A percentile compares a stretch with the other conserved stretches of the same genome.
Conservation (phyloP, 208 protist species). For the Blastocrithidia nonstop region DNA sequence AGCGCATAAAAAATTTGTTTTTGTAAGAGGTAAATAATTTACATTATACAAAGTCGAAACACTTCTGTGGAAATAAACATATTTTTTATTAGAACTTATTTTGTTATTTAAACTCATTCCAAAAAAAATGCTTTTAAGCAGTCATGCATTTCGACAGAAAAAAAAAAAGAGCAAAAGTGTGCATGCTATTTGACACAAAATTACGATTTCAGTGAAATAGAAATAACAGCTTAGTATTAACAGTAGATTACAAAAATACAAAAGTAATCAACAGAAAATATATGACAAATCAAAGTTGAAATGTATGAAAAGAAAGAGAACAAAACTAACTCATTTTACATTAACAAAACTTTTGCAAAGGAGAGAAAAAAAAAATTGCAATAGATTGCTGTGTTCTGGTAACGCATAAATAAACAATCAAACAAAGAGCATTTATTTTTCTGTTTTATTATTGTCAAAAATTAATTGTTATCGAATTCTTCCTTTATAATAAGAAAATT, state of each 20-base stretch:
- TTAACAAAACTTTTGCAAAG: not conserved
- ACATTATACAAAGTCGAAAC: too few relatives aligned
- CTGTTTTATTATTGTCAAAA: not conserved
- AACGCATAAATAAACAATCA: not conserved
- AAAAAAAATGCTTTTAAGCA: too few relatives aligned
- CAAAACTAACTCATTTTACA: not conserved
- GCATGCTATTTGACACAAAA: not conserved
- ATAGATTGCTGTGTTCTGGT: constrained; percentile 6
- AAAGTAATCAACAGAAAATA: too few relatives aligned
- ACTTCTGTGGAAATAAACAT: too few relatives aligned
- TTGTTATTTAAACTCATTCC: too few relatives aligned
- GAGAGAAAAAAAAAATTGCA: not conserved
- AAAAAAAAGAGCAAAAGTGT: not conserved
- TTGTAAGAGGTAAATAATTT: too few relatives aligned
- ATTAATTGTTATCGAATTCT: too few relatives aligned
- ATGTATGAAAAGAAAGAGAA: not conserved
- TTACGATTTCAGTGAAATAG: not conserved
- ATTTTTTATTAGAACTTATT: too few relatives aligned
- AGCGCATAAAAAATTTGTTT: too few relatives aligned
- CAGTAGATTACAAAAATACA: not conserved
- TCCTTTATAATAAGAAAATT: too few relatives aligned
- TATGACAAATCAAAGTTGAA: too few relatives aligned
- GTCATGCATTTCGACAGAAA: too few relatives aligned
- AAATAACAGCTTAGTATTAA: not conserved
- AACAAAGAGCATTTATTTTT: not conserved